phyloP scores from a whole-genome alignment of 2,329 filamentous ascomycete genomes.

The Graphilbum fragrans region DNA sequence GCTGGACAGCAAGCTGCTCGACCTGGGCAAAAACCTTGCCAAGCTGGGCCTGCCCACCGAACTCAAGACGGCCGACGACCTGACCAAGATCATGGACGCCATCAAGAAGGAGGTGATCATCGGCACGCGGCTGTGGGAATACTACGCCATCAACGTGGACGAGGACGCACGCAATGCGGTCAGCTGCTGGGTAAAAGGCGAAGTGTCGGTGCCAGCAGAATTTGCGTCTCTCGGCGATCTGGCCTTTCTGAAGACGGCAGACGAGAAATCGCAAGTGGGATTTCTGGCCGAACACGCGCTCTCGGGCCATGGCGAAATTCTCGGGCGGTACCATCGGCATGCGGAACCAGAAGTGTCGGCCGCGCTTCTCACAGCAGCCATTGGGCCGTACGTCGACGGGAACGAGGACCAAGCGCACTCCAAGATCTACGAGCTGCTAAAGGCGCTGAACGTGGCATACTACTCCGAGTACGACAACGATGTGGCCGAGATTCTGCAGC shows the following conservation, averaged over 20 bases:
- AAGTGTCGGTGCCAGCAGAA: constrained; percentile 40
- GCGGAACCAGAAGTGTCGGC: constrained; percentile 61
- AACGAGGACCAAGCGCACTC: constrained; percentile 32
- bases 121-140: constrained; percentile 80
- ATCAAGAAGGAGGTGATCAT: constrained; percentile 72
- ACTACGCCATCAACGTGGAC: constrained; percentile 74
- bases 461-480: constrained; percentile 90
- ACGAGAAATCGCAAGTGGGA: constrained; percentile 38
- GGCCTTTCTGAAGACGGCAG: constrained; percentile 32
- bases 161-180: constrained; percentile 56
- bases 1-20: constrained; percentile 52
- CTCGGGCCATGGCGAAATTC: constrained; percentile 58
- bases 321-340: constrained; percentile 63
- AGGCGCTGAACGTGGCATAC: constrained; percentile 75
- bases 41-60: constrained; percentile 64
- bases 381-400: constrained; percentile 41
- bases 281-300: constrained; percentile 61
- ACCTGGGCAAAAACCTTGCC: constrained; percentile 64
- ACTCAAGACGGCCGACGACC: constrained; percentile 57
- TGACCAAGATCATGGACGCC: constrained; percentile 70
- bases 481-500: constrained; percentile 70
- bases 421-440: constrained; percentile 52
- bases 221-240: constrained; percentile 23
- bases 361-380: constrained; percentile 52
- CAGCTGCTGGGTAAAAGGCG: constrained; percentile 56